Base-by-base conservation (phyloP, 441 rosid species). In the Adansonia madagascariensis region DNA sequence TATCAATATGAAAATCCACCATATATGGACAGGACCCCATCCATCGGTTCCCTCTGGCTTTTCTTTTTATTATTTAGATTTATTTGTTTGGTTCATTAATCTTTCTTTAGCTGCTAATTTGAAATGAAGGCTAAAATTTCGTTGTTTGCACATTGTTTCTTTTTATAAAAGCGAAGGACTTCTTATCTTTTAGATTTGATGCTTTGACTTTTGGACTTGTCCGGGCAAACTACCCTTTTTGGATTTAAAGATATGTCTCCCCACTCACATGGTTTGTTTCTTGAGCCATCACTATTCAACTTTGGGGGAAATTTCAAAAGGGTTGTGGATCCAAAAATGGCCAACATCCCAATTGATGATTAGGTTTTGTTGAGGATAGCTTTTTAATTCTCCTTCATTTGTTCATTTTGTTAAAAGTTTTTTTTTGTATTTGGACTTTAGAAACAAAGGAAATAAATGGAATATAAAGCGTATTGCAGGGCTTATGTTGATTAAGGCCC, bases 191-290 rank as follows among this genome's bases (percentile, higher is more conserved):
- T 27, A 27, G 35, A 27, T 27, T 81, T 82, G 87, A 85, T 82
- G 86, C 84, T 86, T 89, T 89, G 93, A 89, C 91, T 89, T 88
- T 82, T 81, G 86, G 83, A 82, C 20, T 84, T 80, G 77, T 81
- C 77, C 74, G 70, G 80, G 80, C 85, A 80, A 82, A 85, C 88
- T 83, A 79, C 88, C 84, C 89, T 81, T 88, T 86, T 86, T 88
- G 89, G 88, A 85, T 72, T 86, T 85, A 81, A 87, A 88, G 92
- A 80, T 79, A 75, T 83, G 81, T 81, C 79, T 82, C 84, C 85
- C 88, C 86, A 81, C 90, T 80, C 93, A 89, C 93, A 88, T 90
- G 93, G 83, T 70, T 78, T 90, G 91, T 82, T 86, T 83, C 87
- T 74, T 49, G 82, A 79, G 79, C 80, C 69, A 84, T 85, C 85